These are phyloP conservation scores for Phytophthora hybrid DNA, from an alignment of 352 stramenopile species.

Conservation along the genomic window DNA sequence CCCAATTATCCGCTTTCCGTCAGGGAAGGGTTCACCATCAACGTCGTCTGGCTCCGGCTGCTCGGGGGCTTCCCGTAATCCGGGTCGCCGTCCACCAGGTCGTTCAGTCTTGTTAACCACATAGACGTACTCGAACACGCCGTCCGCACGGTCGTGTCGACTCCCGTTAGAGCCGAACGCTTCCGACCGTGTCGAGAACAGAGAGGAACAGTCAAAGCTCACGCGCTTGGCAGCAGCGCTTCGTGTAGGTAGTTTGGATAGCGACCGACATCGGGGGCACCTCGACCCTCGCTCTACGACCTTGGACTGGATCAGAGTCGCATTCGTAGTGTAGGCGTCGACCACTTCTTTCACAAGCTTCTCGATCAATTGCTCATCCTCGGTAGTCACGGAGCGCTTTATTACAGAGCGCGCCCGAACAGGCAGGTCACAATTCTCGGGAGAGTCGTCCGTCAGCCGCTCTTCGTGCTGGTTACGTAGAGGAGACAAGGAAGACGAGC, in stretches of 20 bases:
- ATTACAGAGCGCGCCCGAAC: too few relatives aligned
- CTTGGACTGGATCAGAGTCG: background rate
- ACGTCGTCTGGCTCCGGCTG: background rate
- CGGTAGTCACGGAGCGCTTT: too few relatives aligned
- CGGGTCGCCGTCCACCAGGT: background rate
- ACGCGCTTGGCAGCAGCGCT: background rate
- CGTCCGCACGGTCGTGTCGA: background rate
- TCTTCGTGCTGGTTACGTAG: too few relatives aligned
- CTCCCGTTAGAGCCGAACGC: background rate
- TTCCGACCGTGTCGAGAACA: background rate
- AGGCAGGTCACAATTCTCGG: too few relatives aligned
- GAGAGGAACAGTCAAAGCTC: background rate
- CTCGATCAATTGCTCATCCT: too few relatives aligned
- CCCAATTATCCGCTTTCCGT: background rate
- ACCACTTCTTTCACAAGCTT: background rate
- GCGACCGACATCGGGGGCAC: background rate
- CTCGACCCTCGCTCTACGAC: background rate
- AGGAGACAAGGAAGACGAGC: too few relatives aligned
- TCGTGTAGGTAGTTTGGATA: background rate
- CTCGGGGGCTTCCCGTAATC: background rate
- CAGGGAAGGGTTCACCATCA: background rate
- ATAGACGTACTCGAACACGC: background rate
- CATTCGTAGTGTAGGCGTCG: background rate
- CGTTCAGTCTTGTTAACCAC: background rate
- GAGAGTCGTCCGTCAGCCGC: too few relatives aligned